Conservation (phyloP, 108 stramenopile species). For the Cylindrotheca closterium region DNA sequence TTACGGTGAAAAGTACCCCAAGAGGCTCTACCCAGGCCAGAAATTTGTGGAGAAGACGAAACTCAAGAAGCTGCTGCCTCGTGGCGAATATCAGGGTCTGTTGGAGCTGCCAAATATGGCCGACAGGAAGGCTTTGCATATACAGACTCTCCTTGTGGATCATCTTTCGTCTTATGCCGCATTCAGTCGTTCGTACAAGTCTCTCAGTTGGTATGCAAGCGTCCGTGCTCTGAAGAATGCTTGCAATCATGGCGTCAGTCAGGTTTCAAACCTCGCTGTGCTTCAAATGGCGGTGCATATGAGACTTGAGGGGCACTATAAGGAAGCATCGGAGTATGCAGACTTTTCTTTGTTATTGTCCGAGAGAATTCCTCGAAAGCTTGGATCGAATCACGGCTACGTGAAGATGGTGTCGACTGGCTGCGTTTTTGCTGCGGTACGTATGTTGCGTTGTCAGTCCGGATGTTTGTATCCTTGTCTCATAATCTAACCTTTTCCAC, state of each 20-base stretch:
- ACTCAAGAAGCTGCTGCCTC: constrained; percentile 15
- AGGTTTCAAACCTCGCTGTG: constrained; percentile 16
- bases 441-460: neutral
- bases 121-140: constrained; percentile 12
- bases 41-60: constrained; percentile 16
- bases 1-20: constrained; percentile 28
- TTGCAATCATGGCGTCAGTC: constrained; percentile 11
- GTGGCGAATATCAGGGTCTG: constrained; percentile 9
- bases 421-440: constrained; percentile 4
- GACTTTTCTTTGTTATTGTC: constrained; percentile 11
- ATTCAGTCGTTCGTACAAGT: neutral
- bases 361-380: constrained; percentile 6
- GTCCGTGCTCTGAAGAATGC: constrained; percentile 16
- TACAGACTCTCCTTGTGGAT: constrained; percentile 8
- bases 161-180: neutral
- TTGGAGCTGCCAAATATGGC: constrained; percentile 15
- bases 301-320: neutral
- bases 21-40: constrained; percentile 18
- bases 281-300: neutral
- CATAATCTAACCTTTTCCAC: neutral
- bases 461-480: neutral
- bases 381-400: constrained; percentile 11
- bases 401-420: neutral
- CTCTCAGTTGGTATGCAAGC: neutral
- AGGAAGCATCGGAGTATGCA: constrained; percentile 19